Conservation (phyloP, 805 yeast species). For the Kazachstania bromeliacearum region DNA sequence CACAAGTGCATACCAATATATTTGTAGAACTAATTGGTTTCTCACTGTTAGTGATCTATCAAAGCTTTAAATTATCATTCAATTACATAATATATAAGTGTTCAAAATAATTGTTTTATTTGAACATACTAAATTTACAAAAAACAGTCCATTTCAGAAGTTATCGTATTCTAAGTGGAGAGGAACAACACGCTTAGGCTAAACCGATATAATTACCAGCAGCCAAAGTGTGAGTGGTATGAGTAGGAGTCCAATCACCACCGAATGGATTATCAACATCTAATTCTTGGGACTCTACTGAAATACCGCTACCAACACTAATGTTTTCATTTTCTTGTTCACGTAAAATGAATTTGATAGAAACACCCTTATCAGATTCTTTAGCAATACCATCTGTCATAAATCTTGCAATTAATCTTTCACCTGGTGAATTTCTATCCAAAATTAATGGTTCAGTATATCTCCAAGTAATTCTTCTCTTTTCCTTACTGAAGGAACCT, state of each 20-base stretch:
- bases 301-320: constrained; percentile 37
- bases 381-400: constrained; percentile 59
- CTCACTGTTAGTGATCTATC: no score
- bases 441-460: constrained; percentile 38
- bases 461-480: constrained; percentile 81
- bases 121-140: no score
- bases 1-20: no score
- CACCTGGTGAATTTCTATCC: constrained; percentile 35
- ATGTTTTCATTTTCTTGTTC: constrained; percentile 25
- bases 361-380: constrained; percentile 71
- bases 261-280: constrained; percentile 34
- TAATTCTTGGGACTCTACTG: constrained; percentile 31
- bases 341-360: constrained; percentile 49
- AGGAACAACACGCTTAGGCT: constrained; percentile 10
- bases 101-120: no score
- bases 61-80: no score
- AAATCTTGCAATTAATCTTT: constrained; percentile 77
- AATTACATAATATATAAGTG: no score
- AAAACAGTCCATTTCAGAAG: no score
- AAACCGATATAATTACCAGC: constrained; percentile 33
- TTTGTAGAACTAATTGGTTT: no score
- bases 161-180: no score
- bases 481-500: constrained; percentile 83
- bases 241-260: constrained; percentile 29
- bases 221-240: constrained; percentile 28